Conservation (phyloP, 371 early-diverging fungal species). For the Zychaea mexicana region DNA sequence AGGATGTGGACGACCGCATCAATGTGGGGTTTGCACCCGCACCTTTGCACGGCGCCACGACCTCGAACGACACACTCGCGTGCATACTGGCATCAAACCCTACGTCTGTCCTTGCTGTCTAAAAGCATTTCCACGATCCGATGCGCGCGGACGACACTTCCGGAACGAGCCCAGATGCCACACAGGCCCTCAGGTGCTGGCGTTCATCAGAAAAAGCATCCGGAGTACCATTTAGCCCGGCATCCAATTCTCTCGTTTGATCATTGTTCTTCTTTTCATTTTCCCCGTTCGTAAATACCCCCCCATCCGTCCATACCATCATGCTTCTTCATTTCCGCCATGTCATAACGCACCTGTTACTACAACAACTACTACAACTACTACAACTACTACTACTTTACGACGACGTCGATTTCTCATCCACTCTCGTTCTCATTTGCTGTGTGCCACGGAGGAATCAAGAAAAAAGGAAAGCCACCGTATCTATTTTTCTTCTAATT, state of each 20-base stretch:
- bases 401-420: neutral
- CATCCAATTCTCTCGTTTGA: neutral
- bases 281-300: neutral
- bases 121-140: slow-evolving; percentile 57
- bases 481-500: neutral
- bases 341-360: too few species aligned
- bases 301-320: neutral
- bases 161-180: slow-evolving; percentile 43
- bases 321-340: neutral
- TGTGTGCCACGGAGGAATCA: slow-evolving; percentile 1
- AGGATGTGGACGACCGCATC: slow-evolving; percentile 4
- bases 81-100: slow-evolving; percentile 58
- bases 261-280: neutral
- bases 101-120: slow-evolving; percentile 52
- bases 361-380: neutral
- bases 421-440: neutral
- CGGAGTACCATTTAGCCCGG: slow-evolving; percentile 13
- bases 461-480: neutral
- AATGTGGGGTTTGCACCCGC: slow-evolving; percentile 17
- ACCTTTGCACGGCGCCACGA: slow-evolving; percentile 59
- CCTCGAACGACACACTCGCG: slow-evolving; percentile 56
- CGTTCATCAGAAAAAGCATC: slow-evolving; percentile 16
- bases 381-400: neutral
- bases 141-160: slow-evolving; percentile 56
- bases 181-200: slow-evolving; percentile 22